phyloP scores from a whole-genome alignment of 257 asterid species.

The Coffea eugenioides region DNA sequence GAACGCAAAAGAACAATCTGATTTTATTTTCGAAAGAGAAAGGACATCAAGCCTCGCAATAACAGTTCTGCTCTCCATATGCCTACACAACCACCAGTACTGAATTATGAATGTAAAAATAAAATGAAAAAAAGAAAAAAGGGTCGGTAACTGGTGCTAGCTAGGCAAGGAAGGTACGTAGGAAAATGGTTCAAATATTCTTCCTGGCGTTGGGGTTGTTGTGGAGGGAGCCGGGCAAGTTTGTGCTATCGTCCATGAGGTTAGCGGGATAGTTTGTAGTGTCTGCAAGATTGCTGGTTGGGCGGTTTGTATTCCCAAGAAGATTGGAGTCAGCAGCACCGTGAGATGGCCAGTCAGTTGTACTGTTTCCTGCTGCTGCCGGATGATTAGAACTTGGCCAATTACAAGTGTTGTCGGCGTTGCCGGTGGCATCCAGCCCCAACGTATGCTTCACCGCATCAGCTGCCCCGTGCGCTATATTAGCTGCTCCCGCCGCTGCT shows the following conservation, averaged over 20 bases:
- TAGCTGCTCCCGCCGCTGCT: constrained; percentile 40
- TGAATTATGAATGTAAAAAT: neutral
- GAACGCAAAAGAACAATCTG: neutral
- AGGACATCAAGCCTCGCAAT: neutral
- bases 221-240: neutral
- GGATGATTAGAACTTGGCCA: neutral
- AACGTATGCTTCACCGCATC: constrained; percentile 32
- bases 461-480: constrained; percentile 36
- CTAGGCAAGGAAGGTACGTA: no score
- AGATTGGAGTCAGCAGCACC: neutral
- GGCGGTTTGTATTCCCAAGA: neutral
- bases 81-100: neutral
- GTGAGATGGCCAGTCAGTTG: neutral
- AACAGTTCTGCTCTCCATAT: neutral
- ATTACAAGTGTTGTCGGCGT: neutral
- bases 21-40: neutral
- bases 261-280: constrained; percentile 16
- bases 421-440: constrained; percentile 16
- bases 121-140: neutral
- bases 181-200: constrained; percentile 3
- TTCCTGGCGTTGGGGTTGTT: neutral
- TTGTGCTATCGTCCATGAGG: constrained; percentile 13
- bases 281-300: neutral
- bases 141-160: neutral
- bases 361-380: neutral